Evolutionary conservation across 768 basidiomycete species (phyloP).

Genomic region (Wakefieldia striispora): DNA sequence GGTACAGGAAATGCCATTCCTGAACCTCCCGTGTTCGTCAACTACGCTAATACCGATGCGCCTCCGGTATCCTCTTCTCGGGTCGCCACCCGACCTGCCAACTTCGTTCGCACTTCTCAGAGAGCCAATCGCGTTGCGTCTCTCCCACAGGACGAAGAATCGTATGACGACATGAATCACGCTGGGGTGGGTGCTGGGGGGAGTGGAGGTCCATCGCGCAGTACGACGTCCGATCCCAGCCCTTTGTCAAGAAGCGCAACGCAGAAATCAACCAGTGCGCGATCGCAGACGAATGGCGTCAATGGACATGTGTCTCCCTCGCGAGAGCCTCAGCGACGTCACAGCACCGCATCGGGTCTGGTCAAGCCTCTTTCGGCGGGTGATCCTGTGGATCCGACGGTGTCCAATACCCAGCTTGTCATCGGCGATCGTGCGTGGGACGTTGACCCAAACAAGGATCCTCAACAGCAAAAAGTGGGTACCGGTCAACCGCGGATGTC

Average conservation of each 20-base stretch:
- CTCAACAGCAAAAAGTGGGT: slow-evolving; percentile 42
- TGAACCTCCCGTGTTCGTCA: slow-evolving; percentile 83
- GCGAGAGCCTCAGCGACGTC: slow-evolving; percentile 26
- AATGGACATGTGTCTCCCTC: slow-evolving; percentile 30
- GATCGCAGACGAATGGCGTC: slow-evolving; percentile 31
- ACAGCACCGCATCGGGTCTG: slow-evolving; percentile 21
- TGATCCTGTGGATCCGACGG: slow-evolving; percentile 62
- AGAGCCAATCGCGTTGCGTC: slow-evolving; percentile 26
- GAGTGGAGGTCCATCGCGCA: slow-evolving; percentile 33
- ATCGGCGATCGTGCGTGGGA: slow-evolving; percentile 66
- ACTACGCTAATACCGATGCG: slow-evolving; percentile 69
- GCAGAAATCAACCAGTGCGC: slow-evolving; percentile 27
- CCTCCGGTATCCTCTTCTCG: slow-evolving; percentile 58
- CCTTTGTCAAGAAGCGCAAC: slow-evolving; percentile 32
- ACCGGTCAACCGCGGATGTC: slow-evolving; percentile 18
- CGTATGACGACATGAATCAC: slow-evolving; percentile 45
- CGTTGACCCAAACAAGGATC: slow-evolving; percentile 64
- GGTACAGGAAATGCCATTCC: slow-evolving; percentile 88
- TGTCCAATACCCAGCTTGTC: slow-evolving; percentile 57
- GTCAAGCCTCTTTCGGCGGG: slow-evolving; percentile 36
- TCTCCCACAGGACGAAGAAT: slow-evolving; percentile 43
- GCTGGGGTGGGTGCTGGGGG: slow-evolving; percentile 75
- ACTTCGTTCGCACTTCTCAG: slow-evolving; percentile 46
- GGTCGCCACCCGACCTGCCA: slow-evolving; percentile 55
- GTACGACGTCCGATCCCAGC: slow-evolving; percentile 33